Conservation (phyloP, 495 filamentous ascomycete genomes). For the Neurospora sp. region DNA sequence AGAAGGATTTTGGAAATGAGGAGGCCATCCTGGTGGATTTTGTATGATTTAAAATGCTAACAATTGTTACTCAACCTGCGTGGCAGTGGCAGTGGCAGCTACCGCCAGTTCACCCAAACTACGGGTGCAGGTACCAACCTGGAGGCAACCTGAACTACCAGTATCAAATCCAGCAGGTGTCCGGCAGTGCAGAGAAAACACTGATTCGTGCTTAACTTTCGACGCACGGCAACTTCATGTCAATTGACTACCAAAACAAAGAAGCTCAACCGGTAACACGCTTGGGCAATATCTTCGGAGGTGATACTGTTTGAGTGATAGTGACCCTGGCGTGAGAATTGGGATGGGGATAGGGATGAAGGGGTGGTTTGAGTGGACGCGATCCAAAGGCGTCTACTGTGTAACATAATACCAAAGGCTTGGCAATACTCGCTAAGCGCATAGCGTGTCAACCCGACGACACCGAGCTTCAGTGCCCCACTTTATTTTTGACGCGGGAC, state of each 20-base stretch:
- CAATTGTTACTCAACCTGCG: neutral
- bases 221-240: neutral
- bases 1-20: conserved; percentile 21
- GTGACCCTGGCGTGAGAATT: neutral
- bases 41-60: neutral
- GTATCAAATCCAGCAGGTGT: neutral
- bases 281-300: neutral
- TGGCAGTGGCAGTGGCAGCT: neutral
- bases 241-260: neutral
- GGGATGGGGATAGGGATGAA: neutral
- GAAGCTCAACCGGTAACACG: neutral
- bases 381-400: neutral
- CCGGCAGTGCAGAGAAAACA: neutral
- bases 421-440: neutral
- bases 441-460: neutral
- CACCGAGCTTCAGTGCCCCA: neutral
- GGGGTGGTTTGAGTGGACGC: neutral
- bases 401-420: neutral
- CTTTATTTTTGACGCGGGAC: neutral
- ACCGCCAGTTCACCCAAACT: neutral
- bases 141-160: neutral
- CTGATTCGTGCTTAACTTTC: neutral
- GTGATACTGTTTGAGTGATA: neutral
- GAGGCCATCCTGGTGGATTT: conserved; percentile 10
- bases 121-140: neutral